Base-by-base conservation (phyloP, 441 rosid species). In the Populus hybrid region DNA sequence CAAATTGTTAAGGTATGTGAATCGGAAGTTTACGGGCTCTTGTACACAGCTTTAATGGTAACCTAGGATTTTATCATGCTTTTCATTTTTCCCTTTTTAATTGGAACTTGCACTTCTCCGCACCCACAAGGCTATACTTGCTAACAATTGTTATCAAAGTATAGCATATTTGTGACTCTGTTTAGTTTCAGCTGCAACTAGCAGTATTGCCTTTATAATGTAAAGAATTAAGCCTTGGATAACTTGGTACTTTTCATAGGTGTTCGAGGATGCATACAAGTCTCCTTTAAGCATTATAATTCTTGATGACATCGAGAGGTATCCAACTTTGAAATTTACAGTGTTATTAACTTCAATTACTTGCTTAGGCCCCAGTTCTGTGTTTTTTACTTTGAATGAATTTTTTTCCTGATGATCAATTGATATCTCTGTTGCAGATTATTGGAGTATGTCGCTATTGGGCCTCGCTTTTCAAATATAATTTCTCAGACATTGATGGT, bases 301-400 rank as follows among this genome's bases (percentile, higher is more conserved):
- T 82, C 99, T 96, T 75, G 98, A 96, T 63, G 99, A 92, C 87
- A 86, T 96, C 68, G 99, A 96, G 87, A 94, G 99, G 98, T 94
- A 85, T 40, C 76, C 67, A 40, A 59, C 70, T 73, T 61, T 68
- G 34, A 46, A 78, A 32, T 74, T 36, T n/a, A 3, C 20, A 20
- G 20, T 14, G 65, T 34, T 24, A 32, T 69, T 11, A 23, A 61
- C 63, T 5, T 35, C 32, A 1, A n/a, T 34, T 20, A 11, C 74
- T 79, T 16, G 6, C 11, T 30, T 6, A 3, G 50, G 18, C 30
- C 57, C 38, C 12, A 11, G 28, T 69, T 34, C 3, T 67, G 21
- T 63, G 66, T 23, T 63, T 63, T 63, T 14, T 61, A 34, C 1
- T 71, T 34, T 73, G 3, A 4, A 54, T 20, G 26, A 36, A 59